phyloP scores from a whole-genome alignment of 371 early-diverging fungal genomes.

The Saksenaea vasiformis region DNA sequence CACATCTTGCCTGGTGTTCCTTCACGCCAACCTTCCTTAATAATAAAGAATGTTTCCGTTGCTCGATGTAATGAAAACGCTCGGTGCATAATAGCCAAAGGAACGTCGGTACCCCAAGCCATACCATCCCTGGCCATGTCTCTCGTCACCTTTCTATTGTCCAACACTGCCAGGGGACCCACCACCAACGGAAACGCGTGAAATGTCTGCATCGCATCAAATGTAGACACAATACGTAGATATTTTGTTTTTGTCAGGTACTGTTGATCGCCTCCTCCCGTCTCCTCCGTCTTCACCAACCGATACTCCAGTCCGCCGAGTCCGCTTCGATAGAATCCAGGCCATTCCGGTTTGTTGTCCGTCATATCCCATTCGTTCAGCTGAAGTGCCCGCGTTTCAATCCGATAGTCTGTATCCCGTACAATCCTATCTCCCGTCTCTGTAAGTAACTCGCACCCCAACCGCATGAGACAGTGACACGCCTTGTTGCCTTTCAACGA shows the following conservation, averaged over 20 bases:
- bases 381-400: slow-evolving; percentile 27
- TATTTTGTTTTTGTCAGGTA: slow-evolving; percentile 26
- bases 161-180: slow-evolving; percentile 22
- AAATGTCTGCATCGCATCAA: slow-evolving; percentile 5
- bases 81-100: slow-evolving; percentile 4
- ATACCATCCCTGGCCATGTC: neutral
- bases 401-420: neutral
- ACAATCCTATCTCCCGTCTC: neutral
- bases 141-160: neutral
- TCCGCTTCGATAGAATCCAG: slow-evolving; percentile 32
- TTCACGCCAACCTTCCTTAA: slow-evolving; percentile 52
- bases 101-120: slow-evolving; percentile 17
- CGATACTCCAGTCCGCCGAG: slow-evolving; percentile 38
- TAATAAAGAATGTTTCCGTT: slow-evolving; percentile 23
- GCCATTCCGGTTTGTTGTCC: neutral
- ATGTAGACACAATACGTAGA: slow-evolving; percentile 13
- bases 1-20: slow-evolving; percentile 63
- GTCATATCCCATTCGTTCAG: slow-evolving; percentile 34
- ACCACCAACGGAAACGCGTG: slow-evolving; percentile 28
- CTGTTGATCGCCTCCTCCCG: slow-evolving; percentile 7
- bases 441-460: slow-evolving; percentile 18
- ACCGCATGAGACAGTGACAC: slow-evolving; percentile 13
- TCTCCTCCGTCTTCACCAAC: slow-evolving; percentile 1
- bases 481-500: slow-evolving; percentile 11
- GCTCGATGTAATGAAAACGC: slow-evolving; percentile 3